These are phyloP conservation scores for Plasmodium blacklocki DNA, from an alignment of 169 alveolate species.

Conservation along the genomic window DNA sequence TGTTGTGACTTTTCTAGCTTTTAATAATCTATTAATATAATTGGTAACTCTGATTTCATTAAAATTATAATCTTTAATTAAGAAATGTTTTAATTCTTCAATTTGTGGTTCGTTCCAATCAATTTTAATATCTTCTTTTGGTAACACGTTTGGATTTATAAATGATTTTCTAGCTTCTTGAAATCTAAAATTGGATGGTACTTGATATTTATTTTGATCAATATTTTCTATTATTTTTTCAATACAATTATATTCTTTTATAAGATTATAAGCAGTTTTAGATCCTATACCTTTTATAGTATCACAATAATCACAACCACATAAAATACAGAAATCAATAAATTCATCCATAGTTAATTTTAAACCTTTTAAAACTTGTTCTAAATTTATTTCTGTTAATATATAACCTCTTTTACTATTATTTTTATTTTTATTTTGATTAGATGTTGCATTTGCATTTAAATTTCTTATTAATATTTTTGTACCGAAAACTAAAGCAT, in stretches of 20 bases:
- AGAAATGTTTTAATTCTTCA: constrained; percentile 86
- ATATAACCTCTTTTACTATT: constrained; percentile 71
- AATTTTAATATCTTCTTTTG: constrained; percentile 75
- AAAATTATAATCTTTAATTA: constrained; percentile 86
- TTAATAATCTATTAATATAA: constrained; percentile 79
- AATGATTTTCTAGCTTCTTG: constrained; percentile 86
- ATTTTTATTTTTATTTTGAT: constrained; percentile 59
- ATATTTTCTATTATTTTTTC: constrained; percentile 90
- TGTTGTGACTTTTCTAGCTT: constrained; percentile 78
- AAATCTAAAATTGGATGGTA: constrained; percentile 78
- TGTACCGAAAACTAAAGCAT: constrained; percentile 96
- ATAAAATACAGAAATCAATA: constrained; percentile 97
- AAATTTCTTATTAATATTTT: constrained; percentile 86
- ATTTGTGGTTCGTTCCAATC: constrained; percentile 84
- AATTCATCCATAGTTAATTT: constrained; percentile 93
- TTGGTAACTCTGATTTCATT: constrained; percentile 85
- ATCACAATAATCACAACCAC: constrained; percentile 99
- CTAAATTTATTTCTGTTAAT: constrained; percentile 83
- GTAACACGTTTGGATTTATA: constrained; percentile 82
- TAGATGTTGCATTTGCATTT: constrained; percentile 80
- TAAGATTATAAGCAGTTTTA: constrained; percentile 94
- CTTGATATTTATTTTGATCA: constrained; percentile 79
- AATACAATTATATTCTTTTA: constrained; percentile 90
- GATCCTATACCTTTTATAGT: constrained; percentile 97
- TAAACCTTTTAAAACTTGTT: constrained; percentile 86